phyloP scores from a whole-genome alignment of 345 rosid genomes.

The Moricandia arvensis region DNA sequence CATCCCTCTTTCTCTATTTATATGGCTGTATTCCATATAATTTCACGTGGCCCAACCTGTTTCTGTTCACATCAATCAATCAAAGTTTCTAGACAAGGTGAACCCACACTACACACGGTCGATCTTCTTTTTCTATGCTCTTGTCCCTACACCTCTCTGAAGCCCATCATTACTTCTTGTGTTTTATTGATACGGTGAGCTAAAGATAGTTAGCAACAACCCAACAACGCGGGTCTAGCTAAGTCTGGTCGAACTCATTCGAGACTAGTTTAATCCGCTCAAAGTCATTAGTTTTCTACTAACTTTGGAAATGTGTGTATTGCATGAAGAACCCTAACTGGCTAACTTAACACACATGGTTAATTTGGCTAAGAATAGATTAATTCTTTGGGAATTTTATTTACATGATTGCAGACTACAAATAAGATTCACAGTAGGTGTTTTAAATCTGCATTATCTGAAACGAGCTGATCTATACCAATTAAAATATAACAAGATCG shows the following conservation, averaged over 20 bases:
- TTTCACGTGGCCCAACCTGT: slow-evolving; percentile 36
- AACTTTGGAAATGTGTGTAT: too few species aligned
- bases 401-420: background rate
- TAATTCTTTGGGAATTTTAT: background rate
- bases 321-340: background rate
- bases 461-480: background rate
- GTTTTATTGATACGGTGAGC: slow-evolving; percentile 26
- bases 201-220: slow-evolving; percentile 15
- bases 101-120: slow-evolving; percentile 39
- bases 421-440: background rate
- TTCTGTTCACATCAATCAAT: slow-evolving; percentile 24
- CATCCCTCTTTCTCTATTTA: slow-evolving; percentile 9
- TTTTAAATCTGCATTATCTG: background rate
- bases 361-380: background rate
- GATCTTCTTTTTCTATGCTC: slow-evolving; percentile 26
- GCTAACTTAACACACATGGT: background rate
- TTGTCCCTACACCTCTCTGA: slow-evolving; percentile 25
- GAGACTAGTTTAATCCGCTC: background rate
- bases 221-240: slow-evolving; percentile 24
- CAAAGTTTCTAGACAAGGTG: slow-evolving; percentile 33
- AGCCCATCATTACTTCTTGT: slow-evolving; percentile 33
- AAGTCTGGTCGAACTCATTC: slow-evolving; percentile 3
- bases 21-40: slow-evolving; percentile 34
- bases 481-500: background rate
- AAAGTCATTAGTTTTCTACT: background rate